phyloP scores from a whole-genome alignment of 164 flowering plant species.

The Tinospora cordifolia region DNA sequence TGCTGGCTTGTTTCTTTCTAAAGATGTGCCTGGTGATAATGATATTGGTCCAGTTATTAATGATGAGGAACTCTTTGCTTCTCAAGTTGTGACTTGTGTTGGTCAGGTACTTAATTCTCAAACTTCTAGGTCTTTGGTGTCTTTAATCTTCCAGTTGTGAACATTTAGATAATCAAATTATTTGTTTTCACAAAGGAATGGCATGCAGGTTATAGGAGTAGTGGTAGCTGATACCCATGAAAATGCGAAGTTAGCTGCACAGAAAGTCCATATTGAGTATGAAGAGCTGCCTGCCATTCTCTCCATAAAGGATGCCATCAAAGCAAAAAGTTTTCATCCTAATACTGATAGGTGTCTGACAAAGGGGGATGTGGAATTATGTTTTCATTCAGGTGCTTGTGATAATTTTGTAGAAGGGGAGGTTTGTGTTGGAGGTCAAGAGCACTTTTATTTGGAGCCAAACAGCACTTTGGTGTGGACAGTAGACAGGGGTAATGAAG shows the following conservation, averaged over 20 bases:
- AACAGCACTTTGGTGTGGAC: constrained; percentile 74
- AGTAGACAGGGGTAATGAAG: constrained; percentile 81
- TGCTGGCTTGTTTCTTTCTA: constrained; percentile 66
- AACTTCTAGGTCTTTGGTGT: neutral
- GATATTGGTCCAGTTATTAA: constrained; percentile 53
- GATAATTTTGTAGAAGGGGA: constrained; percentile 76
- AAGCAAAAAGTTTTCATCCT: constrained; percentile 62
- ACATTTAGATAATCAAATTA: neutral
- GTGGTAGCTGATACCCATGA: constrained; percentile 95
- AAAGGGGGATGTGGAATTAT: constrained; percentile 78
- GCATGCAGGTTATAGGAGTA: constrained; percentile 67
- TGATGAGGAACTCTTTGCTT: constrained; percentile 88
- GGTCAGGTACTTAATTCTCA: constrained; percentile 60
- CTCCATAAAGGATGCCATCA: constrained; percentile 69
- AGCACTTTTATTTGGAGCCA: constrained; percentile 92
- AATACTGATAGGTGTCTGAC: constrained; percentile 47
- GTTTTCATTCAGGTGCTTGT: constrained; percentile 64
- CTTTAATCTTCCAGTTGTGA: neutral
- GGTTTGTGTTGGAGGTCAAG: constrained; percentile 88
- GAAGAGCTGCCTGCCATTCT: constrained; percentile 79
- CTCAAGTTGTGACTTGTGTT: constrained; percentile 77
- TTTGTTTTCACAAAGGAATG: neutral
- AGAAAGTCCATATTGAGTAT: constrained; percentile 63
- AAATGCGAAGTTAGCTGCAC: constrained; percentile 79
- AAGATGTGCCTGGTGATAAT: constrained; percentile 74